Evolutionary conservation across 192 early-diverging fungal species (phyloP).

Genomic region (Coemansia sp.): DNA sequence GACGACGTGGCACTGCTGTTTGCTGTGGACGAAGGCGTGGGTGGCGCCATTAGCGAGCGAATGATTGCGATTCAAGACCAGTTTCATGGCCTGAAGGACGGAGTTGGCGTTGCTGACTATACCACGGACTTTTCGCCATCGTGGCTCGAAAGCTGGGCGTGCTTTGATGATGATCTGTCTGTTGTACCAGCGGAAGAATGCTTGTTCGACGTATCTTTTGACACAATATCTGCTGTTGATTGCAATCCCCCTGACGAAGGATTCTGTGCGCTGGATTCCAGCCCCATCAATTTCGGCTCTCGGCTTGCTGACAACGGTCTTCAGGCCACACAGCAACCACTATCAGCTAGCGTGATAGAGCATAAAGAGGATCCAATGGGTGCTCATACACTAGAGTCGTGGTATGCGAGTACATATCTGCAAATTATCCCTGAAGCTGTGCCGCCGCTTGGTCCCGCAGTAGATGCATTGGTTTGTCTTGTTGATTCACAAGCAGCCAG

Average conservation of each 20-base stretch:
- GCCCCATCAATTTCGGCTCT: background rate
- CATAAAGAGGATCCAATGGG: background rate
- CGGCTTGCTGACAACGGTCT: background rate
- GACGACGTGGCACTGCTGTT: background rate
- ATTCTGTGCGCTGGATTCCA: background rate
- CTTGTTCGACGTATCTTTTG: slow-evolving; percentile 24
- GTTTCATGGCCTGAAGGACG: background rate
- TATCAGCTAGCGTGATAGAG: background rate
- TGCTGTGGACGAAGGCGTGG: background rate
- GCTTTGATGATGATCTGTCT: slow-evolving; percentile 4
- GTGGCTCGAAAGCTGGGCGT: slow-evolving; percentile 44
- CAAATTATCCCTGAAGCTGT: slow-evolving; percentile 5
- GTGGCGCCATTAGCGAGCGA: background rate
- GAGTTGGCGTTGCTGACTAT: background rate
- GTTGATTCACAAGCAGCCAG: background rate
- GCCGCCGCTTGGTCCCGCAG: background rate
- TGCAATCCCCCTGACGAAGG: background rate
- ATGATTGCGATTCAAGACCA: background rate
- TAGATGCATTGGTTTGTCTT: background rate
- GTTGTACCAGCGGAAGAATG: slow-evolving; percentile 11
- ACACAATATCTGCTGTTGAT: background rate
- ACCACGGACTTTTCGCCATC: slow-evolving; percentile 10
- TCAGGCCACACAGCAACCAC: background rate
- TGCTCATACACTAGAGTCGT: slow-evolving; percentile 16
- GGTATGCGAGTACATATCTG: slow-evolving; percentile 38